Conservation (phyloP, 208 protist genomes). For the Acanthamoeba sp. region DNA sequence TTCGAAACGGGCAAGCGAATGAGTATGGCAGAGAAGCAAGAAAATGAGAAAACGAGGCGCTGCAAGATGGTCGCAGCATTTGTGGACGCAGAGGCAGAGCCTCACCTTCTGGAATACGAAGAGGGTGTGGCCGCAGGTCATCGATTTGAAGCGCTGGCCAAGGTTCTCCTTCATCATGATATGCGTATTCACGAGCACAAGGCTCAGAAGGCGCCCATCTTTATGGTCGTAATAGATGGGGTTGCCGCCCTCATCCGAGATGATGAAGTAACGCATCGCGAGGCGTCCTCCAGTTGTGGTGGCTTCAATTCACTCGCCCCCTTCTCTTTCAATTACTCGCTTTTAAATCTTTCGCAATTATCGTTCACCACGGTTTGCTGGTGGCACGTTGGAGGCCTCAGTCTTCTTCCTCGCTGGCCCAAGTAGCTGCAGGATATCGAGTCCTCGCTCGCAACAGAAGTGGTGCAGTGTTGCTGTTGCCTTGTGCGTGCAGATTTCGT, state of each 20-base stretch:
- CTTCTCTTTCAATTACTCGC: background rate
- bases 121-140: conserved; percentile 38
- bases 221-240: conserved; percentile 68
- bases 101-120: conserved; percentile 56
- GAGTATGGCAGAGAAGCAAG: background rate
- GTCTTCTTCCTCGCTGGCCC: background rate
- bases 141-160: conserved; percentile 49
- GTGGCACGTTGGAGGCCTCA: background rate
- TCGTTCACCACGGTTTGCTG: too few relatives aligned
- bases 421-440: background rate
- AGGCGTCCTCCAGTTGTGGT: background rate
- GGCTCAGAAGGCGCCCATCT: conserved; percentile 27
- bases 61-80: background rate
- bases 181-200: conserved; percentile 49
- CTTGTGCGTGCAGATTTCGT: background rate
- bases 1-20: too few relatives aligned
- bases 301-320: background rate
- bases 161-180: conserved; percentile 65
- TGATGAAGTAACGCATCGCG: conserved; percentile 42
- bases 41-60: background rate
- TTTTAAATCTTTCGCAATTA: background rate
- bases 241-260: conserved; percentile 49
- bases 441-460: too few relatives aligned
- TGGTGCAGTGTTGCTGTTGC: background rate
- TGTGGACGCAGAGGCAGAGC: background rate